Evolutionary conservation across 176 grass and related monocot species (phyloP).

Genomic region (Rhipidocladum racemiflorum): DNA sequence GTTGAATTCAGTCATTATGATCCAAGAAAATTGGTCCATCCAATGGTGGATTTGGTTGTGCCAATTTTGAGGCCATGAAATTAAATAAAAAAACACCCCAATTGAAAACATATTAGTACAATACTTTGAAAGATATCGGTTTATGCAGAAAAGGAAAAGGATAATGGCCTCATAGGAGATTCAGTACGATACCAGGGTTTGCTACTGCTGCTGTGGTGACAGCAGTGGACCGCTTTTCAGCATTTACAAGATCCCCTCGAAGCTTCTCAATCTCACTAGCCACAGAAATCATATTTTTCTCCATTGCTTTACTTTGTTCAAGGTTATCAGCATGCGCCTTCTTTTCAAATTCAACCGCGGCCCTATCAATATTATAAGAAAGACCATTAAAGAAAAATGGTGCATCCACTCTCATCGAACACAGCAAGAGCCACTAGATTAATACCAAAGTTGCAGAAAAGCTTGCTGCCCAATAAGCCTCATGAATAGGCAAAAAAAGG

Average conservation of each 20-base stretch:
- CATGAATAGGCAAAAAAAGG: neutral
- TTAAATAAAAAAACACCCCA: neutral
- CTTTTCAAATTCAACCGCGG: slow-evolving; percentile 93
- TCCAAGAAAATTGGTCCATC: neutral
- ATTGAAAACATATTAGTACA: neutral
- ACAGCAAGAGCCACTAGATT: neutral
- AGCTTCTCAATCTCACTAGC: slow-evolving; percentile 84
- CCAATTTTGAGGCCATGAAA: neutral
- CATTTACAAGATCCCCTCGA: slow-evolving; percentile 68
- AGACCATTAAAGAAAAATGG: slow-evolving; percentile 20
- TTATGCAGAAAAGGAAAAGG: slow-evolving; percentile 18
- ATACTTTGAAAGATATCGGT: neutral
- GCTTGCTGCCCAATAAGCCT: neutral
- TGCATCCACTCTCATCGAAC: neutral
- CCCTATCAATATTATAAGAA: slow-evolving; percentile 47
- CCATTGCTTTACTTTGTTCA: slow-evolving; percentile 80
- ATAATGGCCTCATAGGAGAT: neutral
- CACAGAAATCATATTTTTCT: slow-evolving; percentile 67
- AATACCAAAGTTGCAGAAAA: neutral
- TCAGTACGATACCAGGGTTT: slow-evolving; percentile 62
- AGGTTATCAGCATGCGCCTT: slow-evolving; percentile 90
- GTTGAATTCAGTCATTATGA: neutral
- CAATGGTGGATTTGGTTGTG: neutral
- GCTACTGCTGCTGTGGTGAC: slow-evolving; percentile 44
- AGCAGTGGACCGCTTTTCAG: slow-evolving; percentile 49